These are phyloP conservation scores for Phaeoacremonium minimum DNA, from an alignment of 2,329 filamentous ascomycete species.

Conservation along the genomic window DNA sequence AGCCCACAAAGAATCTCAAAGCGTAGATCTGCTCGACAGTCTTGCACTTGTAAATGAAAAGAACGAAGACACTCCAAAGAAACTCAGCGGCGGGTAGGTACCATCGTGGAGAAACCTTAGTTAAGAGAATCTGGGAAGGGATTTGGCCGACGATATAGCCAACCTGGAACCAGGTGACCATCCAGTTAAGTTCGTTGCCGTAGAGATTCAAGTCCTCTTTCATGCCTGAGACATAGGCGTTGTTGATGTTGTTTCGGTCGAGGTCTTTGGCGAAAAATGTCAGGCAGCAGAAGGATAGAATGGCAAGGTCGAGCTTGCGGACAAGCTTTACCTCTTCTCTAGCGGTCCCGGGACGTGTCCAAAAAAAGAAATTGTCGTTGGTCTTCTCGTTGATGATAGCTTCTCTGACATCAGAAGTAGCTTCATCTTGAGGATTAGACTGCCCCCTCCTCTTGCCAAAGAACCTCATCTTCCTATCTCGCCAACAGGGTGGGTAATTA, in stretches of 20 bases:
- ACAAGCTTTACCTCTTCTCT: conserved; percentile 3
- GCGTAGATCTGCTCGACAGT: conserved; percentile 19
- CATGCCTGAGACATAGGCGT: conserved; percentile 25
- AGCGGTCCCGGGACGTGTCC: conserved; percentile 4
- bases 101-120: conserved; percentile 12
- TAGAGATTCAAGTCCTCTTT: conserved; percentile 17
- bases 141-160: too few species aligned
- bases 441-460: conserved; percentile 1
- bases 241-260: conserved; percentile 14
- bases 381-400: conserved; percentile 4
- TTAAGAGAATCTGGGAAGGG: too few species aligned
- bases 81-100: conserved; percentile 13
- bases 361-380: conserved; percentile 2
- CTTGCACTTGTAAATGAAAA: conserved; percentile 15
- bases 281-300: conserved; percentile 2
- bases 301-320: conserved; percentile 2
- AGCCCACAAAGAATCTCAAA: too few species aligned
- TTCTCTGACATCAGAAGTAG: neutral
- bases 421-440: neutral
- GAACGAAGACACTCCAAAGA: conserved; percentile 12
- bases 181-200: conserved; percentile 20
- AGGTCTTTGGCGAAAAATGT: conserved; percentile 3
- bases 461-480: too few species aligned
- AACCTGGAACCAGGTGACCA: too few species aligned
- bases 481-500: too few species aligned